Conservation (phyloP, 495 filamentous ascomycete species). For the Neurospora discreta region DNA sequence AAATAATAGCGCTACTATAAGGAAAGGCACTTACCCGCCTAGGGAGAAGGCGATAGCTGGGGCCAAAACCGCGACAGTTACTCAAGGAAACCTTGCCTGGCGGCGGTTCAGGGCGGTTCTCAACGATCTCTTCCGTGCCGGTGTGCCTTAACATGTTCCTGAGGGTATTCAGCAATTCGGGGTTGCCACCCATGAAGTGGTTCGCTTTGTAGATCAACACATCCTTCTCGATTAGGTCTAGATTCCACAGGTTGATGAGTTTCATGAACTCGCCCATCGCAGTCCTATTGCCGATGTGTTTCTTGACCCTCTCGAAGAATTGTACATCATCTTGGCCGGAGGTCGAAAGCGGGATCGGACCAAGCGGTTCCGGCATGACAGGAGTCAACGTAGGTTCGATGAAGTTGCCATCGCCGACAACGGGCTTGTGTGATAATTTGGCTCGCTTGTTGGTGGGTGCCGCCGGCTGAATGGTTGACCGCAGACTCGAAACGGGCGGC, state of each 20-base stretch:
- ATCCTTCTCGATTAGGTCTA: slow-evolving; percentile 76
- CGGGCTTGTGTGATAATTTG: slow-evolving; percentile 51
- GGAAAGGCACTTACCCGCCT: slow-evolving; percentile 46
- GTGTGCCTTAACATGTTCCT: slow-evolving; percentile 64
- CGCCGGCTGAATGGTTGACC: slow-evolving; percentile 18
- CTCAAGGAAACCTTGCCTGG: slow-evolving; percentile 71
- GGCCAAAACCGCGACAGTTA: slow-evolving; percentile 86
- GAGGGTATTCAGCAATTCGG: slow-evolving; percentile 78
- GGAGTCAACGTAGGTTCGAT: slow-evolving; percentile 83
- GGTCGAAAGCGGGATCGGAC: slow-evolving; percentile 54
- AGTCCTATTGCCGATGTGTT: slow-evolving; percentile 84
- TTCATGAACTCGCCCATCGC: slow-evolving; percentile 92
- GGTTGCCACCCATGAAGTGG: slow-evolving; percentile 77
- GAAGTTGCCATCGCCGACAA: slow-evolving; percentile 47
- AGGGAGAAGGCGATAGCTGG: slow-evolving; percentile 87
- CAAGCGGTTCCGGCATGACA: slow-evolving; percentile 71
- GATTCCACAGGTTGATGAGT: slow-evolving; percentile 84
- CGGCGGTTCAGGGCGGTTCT: slow-evolving; percentile 63
- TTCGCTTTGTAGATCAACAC: slow-evolving; percentile 70
- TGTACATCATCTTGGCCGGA: slow-evolving; percentile 65
- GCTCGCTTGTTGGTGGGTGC: slow-evolving; percentile 44
- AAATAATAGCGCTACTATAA: not conserved
- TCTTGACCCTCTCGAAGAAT: slow-evolving; percentile 95
- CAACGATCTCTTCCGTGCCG: slow-evolving; percentile 64
- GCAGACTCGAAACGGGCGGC: slow-evolving; percentile 22